Conservation (phyloP, 2,329 filamentous ascomycete genomes). For the Penicillium vulpinum region DNA sequence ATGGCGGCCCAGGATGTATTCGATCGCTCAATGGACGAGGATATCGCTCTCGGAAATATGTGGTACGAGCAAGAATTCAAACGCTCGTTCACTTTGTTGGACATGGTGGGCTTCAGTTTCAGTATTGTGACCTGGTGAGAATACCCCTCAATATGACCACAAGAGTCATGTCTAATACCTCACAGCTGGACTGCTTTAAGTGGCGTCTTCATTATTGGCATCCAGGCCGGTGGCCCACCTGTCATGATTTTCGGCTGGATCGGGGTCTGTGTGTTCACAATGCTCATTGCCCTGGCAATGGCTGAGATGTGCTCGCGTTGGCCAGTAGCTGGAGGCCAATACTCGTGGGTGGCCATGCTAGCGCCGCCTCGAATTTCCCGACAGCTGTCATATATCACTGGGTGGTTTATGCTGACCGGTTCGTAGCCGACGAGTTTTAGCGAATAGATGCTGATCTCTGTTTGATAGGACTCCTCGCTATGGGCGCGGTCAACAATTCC, state of each 20-base stretch:
- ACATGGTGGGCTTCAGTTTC: conserved; percentile 60
- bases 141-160: background rate
- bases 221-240: conserved; percentile 55
- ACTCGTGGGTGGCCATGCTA: conserved; percentile 56
- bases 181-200: conserved; percentile 54
- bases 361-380: conserved; percentile 49
- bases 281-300: conserved; percentile 56
- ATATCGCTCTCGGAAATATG: conserved; percentile 31
- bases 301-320: conserved; percentile 57
- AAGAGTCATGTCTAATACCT: background rate
- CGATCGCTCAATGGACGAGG: conserved; percentile 19
- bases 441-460: background rate
- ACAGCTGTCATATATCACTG: conserved; percentile 44
- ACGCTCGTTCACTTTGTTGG: conserved; percentile 53
- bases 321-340: conserved; percentile 56
- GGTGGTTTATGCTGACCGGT: conserved; percentile 49
- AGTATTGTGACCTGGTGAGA: conserved; percentile 53
- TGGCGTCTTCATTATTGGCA: conserved; percentile 55
- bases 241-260: conserved; percentile 60
- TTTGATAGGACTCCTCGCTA: conserved; percentile 39
- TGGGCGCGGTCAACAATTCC: conserved; percentile 56
- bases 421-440: conserved; percentile 8
- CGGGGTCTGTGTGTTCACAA: conserved; percentile 50
- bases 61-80: conserved; percentile 51
- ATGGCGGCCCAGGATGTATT: conserved; percentile 10